Percentiles rank a stretch among this genome's conserved stretches.
phyloP scores from a whole-genome alignment of 495 filamentous ascomycete genomes.

The Tuber melanosporum region DNA sequence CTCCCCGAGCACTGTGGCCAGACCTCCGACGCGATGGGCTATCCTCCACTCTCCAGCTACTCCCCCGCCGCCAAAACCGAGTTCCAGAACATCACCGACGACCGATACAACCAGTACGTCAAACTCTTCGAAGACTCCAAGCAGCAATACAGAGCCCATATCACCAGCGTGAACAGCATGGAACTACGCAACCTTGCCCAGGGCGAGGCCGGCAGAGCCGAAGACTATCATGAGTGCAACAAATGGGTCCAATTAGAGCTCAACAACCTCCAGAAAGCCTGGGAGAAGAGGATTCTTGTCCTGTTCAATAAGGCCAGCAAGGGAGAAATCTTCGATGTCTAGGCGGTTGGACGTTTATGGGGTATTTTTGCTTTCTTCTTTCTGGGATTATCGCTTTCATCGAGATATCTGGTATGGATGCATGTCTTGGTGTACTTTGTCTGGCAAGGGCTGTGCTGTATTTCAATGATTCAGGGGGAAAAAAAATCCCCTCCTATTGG shows the following conservation, averaged over 20 bases:
- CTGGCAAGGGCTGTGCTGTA: background rate
- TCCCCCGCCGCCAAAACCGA: rapidly evolving
- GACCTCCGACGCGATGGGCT: background rate
- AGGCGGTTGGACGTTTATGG: background rate
- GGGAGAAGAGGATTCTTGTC: background rate
- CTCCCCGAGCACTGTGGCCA: background rate
- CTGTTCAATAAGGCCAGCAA: background rate
- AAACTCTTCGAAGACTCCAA: background rate
- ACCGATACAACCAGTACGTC: background rate
- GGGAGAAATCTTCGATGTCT: background rate
- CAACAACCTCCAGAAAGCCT: background rate
- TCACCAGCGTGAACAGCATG: background rate
- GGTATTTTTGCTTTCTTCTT: background rate
- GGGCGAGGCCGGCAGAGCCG: background rate
- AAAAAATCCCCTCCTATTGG: background rate
- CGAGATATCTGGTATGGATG: background rate
- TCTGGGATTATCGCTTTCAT: background rate
- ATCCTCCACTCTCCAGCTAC: background rate
- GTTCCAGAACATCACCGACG: background rate
- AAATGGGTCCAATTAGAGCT: background rate
- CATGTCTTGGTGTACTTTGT: background rate
- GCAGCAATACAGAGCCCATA: background rate
- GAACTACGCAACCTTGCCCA: background rate
- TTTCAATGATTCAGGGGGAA: background rate
- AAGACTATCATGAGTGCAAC: background rate